Conservation (phyloP, 768 basidiomycete genomes). For the Leccinum arenicola region DNA sequence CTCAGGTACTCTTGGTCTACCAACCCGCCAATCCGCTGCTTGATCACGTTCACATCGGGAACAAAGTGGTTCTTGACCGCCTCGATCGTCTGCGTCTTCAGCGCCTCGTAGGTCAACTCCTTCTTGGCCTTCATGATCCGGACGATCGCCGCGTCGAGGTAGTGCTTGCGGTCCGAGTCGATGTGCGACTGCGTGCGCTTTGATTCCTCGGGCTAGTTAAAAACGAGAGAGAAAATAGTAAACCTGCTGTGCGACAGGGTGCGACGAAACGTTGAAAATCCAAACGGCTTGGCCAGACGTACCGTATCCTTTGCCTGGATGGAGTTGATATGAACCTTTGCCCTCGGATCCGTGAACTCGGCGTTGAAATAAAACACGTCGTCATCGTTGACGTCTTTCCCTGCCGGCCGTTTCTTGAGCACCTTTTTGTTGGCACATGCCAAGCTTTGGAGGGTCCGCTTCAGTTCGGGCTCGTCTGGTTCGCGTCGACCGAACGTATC, state of each 20-base stretch:
- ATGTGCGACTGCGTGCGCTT: slow-evolving; percentile 79
- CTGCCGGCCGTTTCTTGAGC: slow-evolving; percentile 72
- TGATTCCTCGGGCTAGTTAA: slow-evolving; percentile 74
- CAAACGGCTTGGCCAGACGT: slow-evolving; percentile 27
- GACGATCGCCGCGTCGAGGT: slow-evolving; percentile 93
- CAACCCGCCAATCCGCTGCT: slow-evolving; percentile 75
- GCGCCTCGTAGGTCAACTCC: slow-evolving; percentile 72
- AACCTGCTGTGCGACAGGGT: background rate
- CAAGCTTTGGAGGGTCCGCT: slow-evolving; percentile 87
- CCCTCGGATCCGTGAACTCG: slow-evolving; percentile 73
- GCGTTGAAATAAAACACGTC: slow-evolving; percentile 84
- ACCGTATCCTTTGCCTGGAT: slow-evolving; percentile 94
- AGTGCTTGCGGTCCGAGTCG: slow-evolving; percentile 81
- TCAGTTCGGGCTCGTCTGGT: slow-evolving; percentile 68
- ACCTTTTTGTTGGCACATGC: slow-evolving; percentile 91
- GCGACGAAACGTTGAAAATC: background rate
- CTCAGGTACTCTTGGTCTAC: slow-evolving; percentile 87
- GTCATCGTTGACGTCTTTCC: slow-evolving; percentile 70
- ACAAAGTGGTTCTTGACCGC: slow-evolving; percentile 87
- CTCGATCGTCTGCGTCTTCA: slow-evolving; percentile 81
- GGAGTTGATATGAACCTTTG: slow-evolving; percentile 89
- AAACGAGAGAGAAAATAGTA: background rate
- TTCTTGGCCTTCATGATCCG: slow-evolving; percentile 95
- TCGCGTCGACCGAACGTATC: background rate
- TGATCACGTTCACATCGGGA: slow-evolving; percentile 82